Percentiles rank a stretch among this genome's conserved stretches.
These are phyloP conservation scores for Chromosphaera perkinsii DNA, from an alignment of 208 protist species.

Conservation along the genomic window DNA sequence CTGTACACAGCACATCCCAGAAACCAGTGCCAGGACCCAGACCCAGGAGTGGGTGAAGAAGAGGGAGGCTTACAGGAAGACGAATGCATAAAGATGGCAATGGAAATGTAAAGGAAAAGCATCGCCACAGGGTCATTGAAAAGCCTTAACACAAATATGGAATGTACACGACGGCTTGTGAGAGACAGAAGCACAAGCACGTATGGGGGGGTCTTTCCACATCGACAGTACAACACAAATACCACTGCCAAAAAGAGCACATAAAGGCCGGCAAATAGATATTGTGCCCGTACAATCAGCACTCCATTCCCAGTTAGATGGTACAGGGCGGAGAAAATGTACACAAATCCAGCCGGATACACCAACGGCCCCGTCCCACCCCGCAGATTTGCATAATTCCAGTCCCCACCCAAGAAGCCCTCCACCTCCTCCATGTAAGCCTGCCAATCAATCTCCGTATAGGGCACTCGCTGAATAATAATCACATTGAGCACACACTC, in stretches of 20 bases:
- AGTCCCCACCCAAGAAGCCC: slow-evolving; percentile 47
- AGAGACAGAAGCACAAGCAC: slow-evolving; percentile 49
- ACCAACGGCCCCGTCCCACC: slow-evolving; percentile 73
- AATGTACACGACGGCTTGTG: slow-evolving; percentile 63
- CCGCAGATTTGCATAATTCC: slow-evolving; percentile 60
- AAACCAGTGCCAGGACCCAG: slow-evolving; percentile 23
- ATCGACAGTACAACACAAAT: slow-evolving; percentile 42
- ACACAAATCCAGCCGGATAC: slow-evolving; percentile 67
- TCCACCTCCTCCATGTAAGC: slow-evolving; percentile 76
- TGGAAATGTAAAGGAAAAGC: slow-evolving; percentile 49
- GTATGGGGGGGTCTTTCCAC: slow-evolving; percentile 34
- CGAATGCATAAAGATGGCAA: slow-evolving; percentile 41
- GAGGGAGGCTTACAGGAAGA: too few species aligned
- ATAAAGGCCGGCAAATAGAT: slow-evolving; percentile 57
- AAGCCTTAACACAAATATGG: slow-evolving; percentile 67
- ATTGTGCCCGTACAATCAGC: slow-evolving; percentile 56
- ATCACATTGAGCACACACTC: too few species aligned
- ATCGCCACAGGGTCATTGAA: slow-evolving; percentile 74
- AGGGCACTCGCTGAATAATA: too few species aligned
- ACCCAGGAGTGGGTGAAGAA: too few species aligned
- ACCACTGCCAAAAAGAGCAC: slow-evolving; percentile 45
- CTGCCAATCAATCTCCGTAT: slow-evolving; percentile 78
- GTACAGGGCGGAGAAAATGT: slow-evolving; percentile 52
- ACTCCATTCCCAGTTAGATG: slow-evolving; percentile 49
- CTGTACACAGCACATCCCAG: slow-evolving; percentile 40